Conservation (phyloP, 345 rosid species). For the Lumnitzera racemosa region DNA sequence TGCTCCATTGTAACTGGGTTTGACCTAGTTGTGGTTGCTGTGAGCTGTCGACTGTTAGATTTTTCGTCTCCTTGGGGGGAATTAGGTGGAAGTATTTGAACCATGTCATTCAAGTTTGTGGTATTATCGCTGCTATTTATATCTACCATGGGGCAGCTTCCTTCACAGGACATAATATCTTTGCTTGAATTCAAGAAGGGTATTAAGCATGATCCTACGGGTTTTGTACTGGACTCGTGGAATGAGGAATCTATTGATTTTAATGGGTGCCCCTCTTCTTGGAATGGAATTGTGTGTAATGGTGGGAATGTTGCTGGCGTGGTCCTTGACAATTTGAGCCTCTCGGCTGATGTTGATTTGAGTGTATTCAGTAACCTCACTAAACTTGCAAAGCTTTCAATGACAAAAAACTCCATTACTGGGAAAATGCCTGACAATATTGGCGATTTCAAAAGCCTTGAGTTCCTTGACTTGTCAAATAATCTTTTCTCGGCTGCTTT, state of each 20-base stretch:
- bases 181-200: slow-evolving; percentile 95
- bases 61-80: neutral
- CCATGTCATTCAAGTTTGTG: slow-evolving; percentile 46
- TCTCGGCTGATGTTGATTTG: slow-evolving; percentile 77
- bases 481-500: slow-evolving; percentile 62
- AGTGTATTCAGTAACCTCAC: slow-evolving; percentile 77
- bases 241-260: slow-evolving; percentile 93
- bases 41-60: neutral
- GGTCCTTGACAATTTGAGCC: slow-evolving; percentile 68
- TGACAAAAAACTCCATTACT: slow-evolving; percentile 78
- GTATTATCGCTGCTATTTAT: slow-evolving; percentile 36
- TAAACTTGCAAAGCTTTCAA: slow-evolving; percentile 78
- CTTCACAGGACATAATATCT: slow-evolving; percentile 91
- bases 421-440: slow-evolving; percentile 62
- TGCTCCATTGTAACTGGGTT: no score
- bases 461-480: slow-evolving; percentile 71
- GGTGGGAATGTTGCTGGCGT: slow-evolving; percentile 87
- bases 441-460: slow-evolving; percentile 59
- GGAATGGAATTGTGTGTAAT: slow-evolving; percentile 95
- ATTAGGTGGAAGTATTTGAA: slow-evolving; percentile 14
- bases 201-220: slow-evolving; percentile 93
- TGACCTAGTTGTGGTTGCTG: neutral
- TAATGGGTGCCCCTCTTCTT: slow-evolving; percentile 91
- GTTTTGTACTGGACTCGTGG: slow-evolving; percentile 89
- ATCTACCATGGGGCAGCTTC: slow-evolving; percentile 77